These are phyloP conservation scores for Nigrograna mackinnonii DNA, from an alignment of 2,329 filamentous ascomycete genomes.

Conservation along the genomic window DNA sequence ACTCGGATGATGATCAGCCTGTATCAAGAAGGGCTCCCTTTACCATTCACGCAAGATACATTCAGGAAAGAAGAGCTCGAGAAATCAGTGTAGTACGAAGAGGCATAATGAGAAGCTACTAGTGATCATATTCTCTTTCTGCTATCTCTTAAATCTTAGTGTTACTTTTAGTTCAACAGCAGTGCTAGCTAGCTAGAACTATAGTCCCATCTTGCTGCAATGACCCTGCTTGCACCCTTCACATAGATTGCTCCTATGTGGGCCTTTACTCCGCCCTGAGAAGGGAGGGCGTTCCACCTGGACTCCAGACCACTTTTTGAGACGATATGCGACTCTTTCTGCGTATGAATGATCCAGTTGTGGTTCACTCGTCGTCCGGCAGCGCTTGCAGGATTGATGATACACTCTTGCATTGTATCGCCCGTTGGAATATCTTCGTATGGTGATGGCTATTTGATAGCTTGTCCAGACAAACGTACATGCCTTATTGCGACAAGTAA, in stretches of 20 bases:
- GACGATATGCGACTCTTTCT: slow-evolving; percentile 47
- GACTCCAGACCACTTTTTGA: slow-evolving; percentile 47
- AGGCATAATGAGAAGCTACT: no score
- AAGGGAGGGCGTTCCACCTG: slow-evolving; percentile 16
- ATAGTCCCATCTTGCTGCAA: slow-evolving; percentile 12
- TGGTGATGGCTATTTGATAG: slow-evolving; percentile 46
- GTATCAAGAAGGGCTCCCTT: no score
- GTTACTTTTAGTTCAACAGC: background rate
- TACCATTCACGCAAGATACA: no score
- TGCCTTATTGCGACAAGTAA: slow-evolving; percentile 38
- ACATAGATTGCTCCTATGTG: slow-evolving; percentile 18
- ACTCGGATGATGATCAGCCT: no score
- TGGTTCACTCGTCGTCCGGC: slow-evolving; percentile 38
- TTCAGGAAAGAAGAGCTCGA: no score
- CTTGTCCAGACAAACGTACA: slow-evolving; percentile 45
- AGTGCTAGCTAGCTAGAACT: slow-evolving; percentile 3
- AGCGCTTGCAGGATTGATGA: slow-evolving; percentile 45
- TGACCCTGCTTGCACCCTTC: slow-evolving; percentile 26
- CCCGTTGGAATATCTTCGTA: slow-evolving; percentile 38
- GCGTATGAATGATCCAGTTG: slow-evolving; percentile 44
- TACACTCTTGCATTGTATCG: slow-evolving; percentile 52
- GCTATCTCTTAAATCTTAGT: background rate
- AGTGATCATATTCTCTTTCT: no score
- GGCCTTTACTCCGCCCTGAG: slow-evolving; percentile 12
- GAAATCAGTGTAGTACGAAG: no score